Conservation (phyloP, 192 early-diverging fungal genomes). For the Linnemannia zychae region DNA sequence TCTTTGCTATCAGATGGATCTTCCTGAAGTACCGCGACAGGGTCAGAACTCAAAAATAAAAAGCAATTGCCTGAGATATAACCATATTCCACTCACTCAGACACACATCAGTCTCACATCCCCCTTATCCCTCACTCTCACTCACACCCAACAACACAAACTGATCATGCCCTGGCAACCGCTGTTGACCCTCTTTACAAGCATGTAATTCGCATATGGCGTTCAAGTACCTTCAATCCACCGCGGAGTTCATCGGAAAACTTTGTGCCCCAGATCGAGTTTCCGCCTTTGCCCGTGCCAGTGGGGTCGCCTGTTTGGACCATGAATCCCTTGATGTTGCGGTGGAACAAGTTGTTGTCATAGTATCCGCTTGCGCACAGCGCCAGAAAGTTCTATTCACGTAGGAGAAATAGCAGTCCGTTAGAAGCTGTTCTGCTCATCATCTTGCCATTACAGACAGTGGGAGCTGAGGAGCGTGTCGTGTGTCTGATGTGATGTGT, state of each 20-base stretch:
- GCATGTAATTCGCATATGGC: too few relatives aligned
- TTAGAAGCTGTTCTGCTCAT: not conserved
- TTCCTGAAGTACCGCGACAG: not conserved
- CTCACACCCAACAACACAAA: not conserved
- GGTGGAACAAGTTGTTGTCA: constrained; percentile 87
- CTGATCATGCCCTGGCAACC: not conserved
- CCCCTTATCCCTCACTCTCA: too few relatives aligned
- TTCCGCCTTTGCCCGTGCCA: constrained; percentile 88
- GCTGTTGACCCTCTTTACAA: too few relatives aligned
- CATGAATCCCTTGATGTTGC: constrained; percentile 90
- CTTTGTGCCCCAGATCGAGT: constrained; percentile 86
- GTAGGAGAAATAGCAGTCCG: not conserved
- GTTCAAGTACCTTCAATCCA: constrained; percentile 77
- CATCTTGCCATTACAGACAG: not conserved
- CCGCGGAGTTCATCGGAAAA: constrained; percentile 88
- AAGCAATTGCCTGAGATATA: not conserved
- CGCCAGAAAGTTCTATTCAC: constrained; percentile 90
- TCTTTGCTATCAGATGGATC: constrained; percentile 1
- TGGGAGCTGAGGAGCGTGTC: not conserved
- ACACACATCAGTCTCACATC: too few relatives aligned
- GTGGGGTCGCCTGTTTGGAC: constrained; percentile 93
- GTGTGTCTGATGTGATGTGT: not conserved
- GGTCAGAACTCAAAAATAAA: not conserved
- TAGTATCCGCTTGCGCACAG: constrained; percentile 96
- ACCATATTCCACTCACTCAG: not conserved